phyloP scores from a whole-genome alignment of 306 rosid genomes.

The Aeschynomene evenia region DNA sequence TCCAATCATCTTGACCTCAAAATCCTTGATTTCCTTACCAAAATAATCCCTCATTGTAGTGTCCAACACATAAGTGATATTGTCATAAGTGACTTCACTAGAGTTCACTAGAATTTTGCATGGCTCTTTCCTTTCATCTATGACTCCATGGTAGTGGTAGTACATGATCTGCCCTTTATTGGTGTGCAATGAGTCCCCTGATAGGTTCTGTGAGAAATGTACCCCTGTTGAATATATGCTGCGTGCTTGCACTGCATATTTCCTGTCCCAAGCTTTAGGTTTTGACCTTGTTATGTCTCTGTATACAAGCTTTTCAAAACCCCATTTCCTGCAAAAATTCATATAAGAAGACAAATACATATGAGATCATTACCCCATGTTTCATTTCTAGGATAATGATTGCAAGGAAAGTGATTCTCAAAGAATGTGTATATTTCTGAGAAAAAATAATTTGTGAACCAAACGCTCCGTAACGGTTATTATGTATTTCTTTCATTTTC shows the following conservation, averaged over 20 bases:
- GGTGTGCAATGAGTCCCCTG: conserved; percentile 68
- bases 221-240: conserved; percentile 62
- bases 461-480: too few species aligned
- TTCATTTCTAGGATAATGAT: too few species aligned
- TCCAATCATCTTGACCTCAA: conserved; percentile 84
- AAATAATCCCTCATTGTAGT: conserved; percentile 37
- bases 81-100: conserved; percentile 21
- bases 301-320: conserved; percentile 34
- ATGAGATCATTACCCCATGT: too few species aligned
- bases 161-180: conserved; percentile 67
- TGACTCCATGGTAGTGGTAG: conserved; percentile 82
- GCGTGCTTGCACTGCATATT: conserved; percentile 30
- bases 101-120: conserved; percentile 51
- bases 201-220: conserved; percentile 68
- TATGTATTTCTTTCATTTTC: too few species aligned
- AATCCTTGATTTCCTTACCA: conserved; percentile 61
- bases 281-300: conserved; percentile 20
- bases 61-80: conserved; percentile 29
- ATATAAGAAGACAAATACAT: too few species aligned
- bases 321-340: conserved; percentile 32
- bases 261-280: conserved; percentile 31
- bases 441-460: too few species aligned
- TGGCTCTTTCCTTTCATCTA: conserved; percentile 60
- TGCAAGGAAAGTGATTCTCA: too few species aligned
- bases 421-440: too few species aligned